Evolutionary conservation across 164 flowering plant species (phyloP).

Genomic region (Nymphaea thermarum): DNA sequence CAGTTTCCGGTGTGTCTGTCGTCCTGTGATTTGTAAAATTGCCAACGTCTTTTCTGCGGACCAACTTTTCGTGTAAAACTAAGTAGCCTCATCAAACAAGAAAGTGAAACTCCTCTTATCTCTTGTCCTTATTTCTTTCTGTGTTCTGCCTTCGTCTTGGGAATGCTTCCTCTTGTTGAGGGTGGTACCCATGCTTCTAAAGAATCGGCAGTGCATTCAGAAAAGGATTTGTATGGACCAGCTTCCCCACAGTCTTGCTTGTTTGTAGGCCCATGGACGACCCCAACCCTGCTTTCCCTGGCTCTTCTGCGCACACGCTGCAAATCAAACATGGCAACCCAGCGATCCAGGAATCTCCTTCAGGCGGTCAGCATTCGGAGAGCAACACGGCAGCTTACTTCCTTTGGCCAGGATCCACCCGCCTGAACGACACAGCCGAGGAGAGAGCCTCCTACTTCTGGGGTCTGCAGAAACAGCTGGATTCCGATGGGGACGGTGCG

Average conservation of each 20-base stretch:
- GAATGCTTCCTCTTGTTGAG: not conserved
- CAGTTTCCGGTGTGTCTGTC: too few species aligned
- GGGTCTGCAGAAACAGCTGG: not conserved
- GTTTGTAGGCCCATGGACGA: not conserved
- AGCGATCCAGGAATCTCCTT: not conserved
- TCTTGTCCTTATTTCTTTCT: not conserved
- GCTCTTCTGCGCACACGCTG: not conserved
- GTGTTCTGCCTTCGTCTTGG: not conserved
- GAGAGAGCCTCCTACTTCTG: slow-evolving; percentile 1
- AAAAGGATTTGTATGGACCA: not conserved
- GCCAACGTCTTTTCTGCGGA: not conserved
- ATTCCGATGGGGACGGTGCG: not conserved
- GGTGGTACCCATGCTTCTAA: not conserved
- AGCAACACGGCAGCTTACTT: slow-evolving; percentile 1
- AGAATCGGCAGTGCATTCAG: not conserved
- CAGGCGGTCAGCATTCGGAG: not conserved
- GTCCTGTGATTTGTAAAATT: not conserved
- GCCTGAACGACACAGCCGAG: slow-evolving; percentile 2
- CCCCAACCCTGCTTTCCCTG: not conserved
- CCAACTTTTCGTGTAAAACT: not conserved
- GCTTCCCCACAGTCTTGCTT: not conserved
- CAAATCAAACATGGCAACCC: not conserved
- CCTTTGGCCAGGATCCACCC: slow-evolving; percentile 1
- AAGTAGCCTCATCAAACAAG: not conserved
- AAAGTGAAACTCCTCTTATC: not conserved